These are phyloP conservation scores for Monilinia laxa DNA, from an alignment of 2,329 filamentous ascomycete genomes.

Conservation along the genomic window DNA sequence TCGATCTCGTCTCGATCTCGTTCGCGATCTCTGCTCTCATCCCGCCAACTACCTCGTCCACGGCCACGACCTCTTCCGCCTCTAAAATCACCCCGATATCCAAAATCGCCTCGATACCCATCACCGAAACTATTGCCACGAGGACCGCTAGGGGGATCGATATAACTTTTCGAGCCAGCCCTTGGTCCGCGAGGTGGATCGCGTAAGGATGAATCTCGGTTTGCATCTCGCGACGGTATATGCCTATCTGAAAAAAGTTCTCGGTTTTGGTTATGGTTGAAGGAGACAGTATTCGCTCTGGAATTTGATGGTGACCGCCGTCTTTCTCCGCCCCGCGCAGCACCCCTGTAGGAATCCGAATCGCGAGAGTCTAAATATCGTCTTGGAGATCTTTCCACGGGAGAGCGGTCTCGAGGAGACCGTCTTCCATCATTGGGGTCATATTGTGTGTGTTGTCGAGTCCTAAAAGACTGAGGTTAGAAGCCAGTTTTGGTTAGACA, in stretches of 20 bases:
- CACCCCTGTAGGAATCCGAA: conserved; percentile 34
- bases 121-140: conserved; percentile 65
- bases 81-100: conserved; percentile 55
- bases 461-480: conserved; percentile 1
- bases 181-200: conserved; percentile 83
- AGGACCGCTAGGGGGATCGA: conserved; percentile 63
- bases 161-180: conserved; percentile 51
- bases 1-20: conserved; percentile 61
- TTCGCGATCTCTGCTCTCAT: conserved; percentile 61
- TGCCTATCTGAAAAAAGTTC: conserved; percentile 21
- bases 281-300: conserved; percentile 18
- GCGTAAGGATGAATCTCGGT: conserved; percentile 48
- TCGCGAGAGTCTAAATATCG: conserved; percentile 23
- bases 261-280: conserved; percentile 19
- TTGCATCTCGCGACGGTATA: conserved; percentile 30
- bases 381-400: conserved; percentile 22
- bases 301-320: conserved; percentile 52
- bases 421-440: conserved; percentile 43
- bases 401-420: conserved; percentile 42
- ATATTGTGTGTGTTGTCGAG: conserved; percentile 33
- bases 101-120: conserved; percentile 58
- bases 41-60: conserved; percentile 43
- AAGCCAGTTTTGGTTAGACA: not conserved
- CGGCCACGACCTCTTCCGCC: conserved; percentile 52
- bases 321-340: conserved; percentile 36